Percentiles rank a stretch among this genome's conserved stretches.
These are phyloP conservation scores for Pycnococcus provasolii DNA, from an alignment of 139 green algal genomes.

Conservation along the genomic window DNA sequence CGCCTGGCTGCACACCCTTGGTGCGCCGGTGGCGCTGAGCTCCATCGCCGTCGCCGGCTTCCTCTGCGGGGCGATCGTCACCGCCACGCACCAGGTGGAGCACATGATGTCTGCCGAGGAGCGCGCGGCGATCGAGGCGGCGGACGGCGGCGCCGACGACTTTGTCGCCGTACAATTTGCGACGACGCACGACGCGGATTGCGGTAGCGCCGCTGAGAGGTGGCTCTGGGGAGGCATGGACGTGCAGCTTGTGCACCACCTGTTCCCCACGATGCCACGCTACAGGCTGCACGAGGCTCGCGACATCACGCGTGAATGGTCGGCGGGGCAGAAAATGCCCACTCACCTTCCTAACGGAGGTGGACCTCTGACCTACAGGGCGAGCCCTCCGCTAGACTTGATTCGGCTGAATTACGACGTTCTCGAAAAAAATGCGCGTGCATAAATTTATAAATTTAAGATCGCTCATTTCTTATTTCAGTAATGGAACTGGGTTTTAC, in stretches of 20 bases:
- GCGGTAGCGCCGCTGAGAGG: background rate
- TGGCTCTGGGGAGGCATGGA: slow-evolving; percentile 30
- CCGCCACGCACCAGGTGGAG: slow-evolving; percentile 27
- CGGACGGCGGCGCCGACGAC: slow-evolving; percentile 6
- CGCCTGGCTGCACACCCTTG: slow-evolving; percentile 14
- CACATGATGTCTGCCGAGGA: slow-evolving; percentile 14
- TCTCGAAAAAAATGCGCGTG: no score
- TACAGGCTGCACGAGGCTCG: slow-evolving; percentile 24
- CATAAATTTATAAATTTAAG: no score
- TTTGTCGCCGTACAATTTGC: slow-evolving; percentile 26
- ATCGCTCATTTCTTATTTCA: no score
- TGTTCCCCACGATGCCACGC: slow-evolving; percentile 29
- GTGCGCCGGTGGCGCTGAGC: background rate
- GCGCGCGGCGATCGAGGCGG: no score
- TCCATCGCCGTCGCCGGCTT: slow-evolving; percentile 21
- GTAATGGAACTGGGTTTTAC: no score
- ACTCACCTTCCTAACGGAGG: no score
- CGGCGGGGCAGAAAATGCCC: background rate
- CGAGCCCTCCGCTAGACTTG: no score
- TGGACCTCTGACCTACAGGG: no score
- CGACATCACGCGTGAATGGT: slow-evolving; percentile 7
- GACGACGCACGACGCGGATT: slow-evolving; percentile 19
- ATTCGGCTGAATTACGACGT: no score
- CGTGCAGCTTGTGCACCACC: slow-evolving; percentile 25
- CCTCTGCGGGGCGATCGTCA: slow-evolving; percentile 20